Conservation (phyloP, 106 monocot genomes). For the Narthecium ossifragum region DNA sequence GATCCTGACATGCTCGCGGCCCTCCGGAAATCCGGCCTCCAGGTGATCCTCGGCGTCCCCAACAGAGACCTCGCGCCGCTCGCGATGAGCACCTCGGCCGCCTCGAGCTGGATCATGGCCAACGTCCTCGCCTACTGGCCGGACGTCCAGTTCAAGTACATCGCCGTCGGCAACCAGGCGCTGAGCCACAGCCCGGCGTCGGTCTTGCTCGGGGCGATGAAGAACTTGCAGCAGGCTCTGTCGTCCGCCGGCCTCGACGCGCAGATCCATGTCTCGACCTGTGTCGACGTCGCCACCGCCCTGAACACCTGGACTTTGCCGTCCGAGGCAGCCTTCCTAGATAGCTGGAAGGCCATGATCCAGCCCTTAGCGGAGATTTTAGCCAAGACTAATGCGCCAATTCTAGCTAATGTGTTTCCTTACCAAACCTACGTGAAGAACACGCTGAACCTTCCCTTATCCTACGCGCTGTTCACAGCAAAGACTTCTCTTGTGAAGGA, state of each 20-base stretch:
- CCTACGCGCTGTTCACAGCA: conserved; percentile 19
- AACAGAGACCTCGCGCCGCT: background rate
- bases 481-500: background rate
- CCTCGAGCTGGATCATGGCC: background rate
- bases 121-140: background rate
- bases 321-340: background rate
- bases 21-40: background rate
- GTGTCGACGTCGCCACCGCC: background rate
- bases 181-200: background rate
- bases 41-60: conserved; percentile 1
- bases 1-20: background rate
- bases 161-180: background rate
- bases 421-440: background rate
- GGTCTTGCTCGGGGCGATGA: background rate
- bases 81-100: background rate
- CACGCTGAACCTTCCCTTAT: background rate
- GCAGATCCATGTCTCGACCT: background rate
- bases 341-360: background rate
- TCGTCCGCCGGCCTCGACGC: background rate
- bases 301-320: background rate
- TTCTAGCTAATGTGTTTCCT: background rate
- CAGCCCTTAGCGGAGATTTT: background rate
- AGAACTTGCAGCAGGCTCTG: conserved; percentile 1
- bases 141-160: conserved; percentile 1
- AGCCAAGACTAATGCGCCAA: background rate